Percentiles rank a stretch among this genome's conserved stretches.
These are phyloP conservation scores for Scorias spongiosa DNA, from an alignment of 2,329 filamentous ascomycete species.

Conservation along the genomic window DNA sequence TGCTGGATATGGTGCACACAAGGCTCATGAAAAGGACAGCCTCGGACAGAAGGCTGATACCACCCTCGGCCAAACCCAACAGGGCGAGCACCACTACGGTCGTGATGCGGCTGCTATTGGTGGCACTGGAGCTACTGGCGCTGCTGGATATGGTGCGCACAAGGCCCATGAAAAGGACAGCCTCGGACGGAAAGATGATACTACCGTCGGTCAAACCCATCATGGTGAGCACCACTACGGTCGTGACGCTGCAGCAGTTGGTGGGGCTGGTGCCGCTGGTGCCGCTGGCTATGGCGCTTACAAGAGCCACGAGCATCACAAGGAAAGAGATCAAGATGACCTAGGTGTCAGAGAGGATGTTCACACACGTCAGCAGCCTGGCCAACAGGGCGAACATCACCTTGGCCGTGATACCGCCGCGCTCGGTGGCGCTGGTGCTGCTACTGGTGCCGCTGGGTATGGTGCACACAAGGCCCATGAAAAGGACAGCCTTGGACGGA, in stretches of 20 bases:
- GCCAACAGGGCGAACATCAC: slow-evolving; percentile 2
- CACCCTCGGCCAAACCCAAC: not conserved
- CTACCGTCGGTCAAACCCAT: not conserved
- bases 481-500: not conserved
- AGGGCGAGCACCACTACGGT: slow-evolving; percentile 9
- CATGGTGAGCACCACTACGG: slow-evolving; percentile 13
- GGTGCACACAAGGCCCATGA: slow-evolving; percentile 8
- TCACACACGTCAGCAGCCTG: slow-evolving; percentile 7
- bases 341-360: slow-evolving; percentile 10
- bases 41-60: slow-evolving; percentile 2
- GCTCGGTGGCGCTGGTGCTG: slow-evolving; percentile 20
- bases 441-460: slow-evolving; percentile 9
- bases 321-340: slow-evolving; percentile 14
- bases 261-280: slow-evolving; percentile 11
- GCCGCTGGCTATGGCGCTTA: slow-evolving; percentile 14
- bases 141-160: slow-evolving; percentile 15
- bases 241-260: slow-evolving; percentile 17
- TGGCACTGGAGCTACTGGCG: slow-evolving; percentile 11
- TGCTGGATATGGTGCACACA: not conserved
- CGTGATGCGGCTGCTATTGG: slow-evolving; percentile 15
- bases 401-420: slow-evolving; percentile 8
- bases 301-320: slow-evolving; percentile 7
- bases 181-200: not conserved
- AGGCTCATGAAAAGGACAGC: slow-evolving; percentile 4
- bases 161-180: slow-evolving; percentile 1